Base-by-base conservation (phyloP, 352 stramenopile species). In the Pythium dissotocum region DNA sequence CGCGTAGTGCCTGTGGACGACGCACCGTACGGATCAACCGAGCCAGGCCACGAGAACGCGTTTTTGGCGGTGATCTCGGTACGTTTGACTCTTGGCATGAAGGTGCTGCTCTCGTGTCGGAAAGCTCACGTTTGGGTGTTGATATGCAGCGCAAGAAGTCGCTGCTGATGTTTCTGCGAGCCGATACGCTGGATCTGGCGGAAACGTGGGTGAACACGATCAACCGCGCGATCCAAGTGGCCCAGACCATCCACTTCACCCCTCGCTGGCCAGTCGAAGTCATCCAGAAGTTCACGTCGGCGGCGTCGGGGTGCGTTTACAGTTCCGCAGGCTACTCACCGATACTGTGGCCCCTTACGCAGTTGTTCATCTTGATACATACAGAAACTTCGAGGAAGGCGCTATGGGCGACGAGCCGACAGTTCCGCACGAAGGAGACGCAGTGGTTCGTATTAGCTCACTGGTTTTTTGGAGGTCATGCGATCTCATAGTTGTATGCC, bases 61-160 rank as follows among this genome's bases (percentile, higher is more conserved):
- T 95, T 94, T 63, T 70, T 89, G 38, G 85, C 79, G 26, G 80
- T 95, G 53, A 76, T 95, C 28, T 95, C 87, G 77, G 85, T 74
- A 49, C 14, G 66, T 73, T 30, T 6, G 4, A 44, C 7, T 12
- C 35, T n/a, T 4, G 4, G 24, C 0, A 18, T 16, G 14, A 21
- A 18, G 28, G 14, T 2, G 40, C 38, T 40, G 24, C 4, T 26
- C 12, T 6, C 6, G 7, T 32, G 16, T 30, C 13, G 21, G 18
- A 21, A n/a, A 33, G 4, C 33, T 58, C 24, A 54, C 46, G 12
- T 32, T 48, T 49, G 24, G 18, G 13, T 32, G 9, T 53, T 35
- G 28, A 42, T 57, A 16, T 49, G 30, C 33, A 94, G 85, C 92
- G 89, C 65, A 76, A 81, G 35, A 93, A 95, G 70, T 85, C 84